These are phyloP conservation scores for Hanseniaspora thailandica DNA, from an alignment of 805 yeast species.

Conservation along the genomic window DNA sequence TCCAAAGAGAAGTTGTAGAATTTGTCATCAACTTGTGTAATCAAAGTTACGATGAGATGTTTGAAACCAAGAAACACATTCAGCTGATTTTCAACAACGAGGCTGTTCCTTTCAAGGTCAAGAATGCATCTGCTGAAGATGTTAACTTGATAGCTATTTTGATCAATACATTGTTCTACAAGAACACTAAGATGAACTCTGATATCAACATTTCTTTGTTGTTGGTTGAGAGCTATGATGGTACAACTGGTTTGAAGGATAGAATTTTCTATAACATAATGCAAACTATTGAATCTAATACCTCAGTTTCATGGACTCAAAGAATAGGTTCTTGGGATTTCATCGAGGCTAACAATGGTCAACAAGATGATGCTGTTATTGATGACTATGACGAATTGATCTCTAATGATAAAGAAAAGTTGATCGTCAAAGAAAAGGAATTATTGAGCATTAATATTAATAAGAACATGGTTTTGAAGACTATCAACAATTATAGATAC, in stretches of 20 bases:
- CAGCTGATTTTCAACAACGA: conserved; percentile 54
- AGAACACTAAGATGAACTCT: conserved; percentile 38
- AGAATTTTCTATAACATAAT: conserved; percentile 46
- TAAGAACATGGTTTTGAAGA: conserved; percentile 38
- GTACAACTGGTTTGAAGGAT: conserved; percentile 52
- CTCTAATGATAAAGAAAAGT: conserved; percentile 32
- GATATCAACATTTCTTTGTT: conserved; percentile 37
- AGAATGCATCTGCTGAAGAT: conserved; percentile 21
- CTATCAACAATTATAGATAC: conserved; percentile 32
- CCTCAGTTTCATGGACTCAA: conserved; percentile 53
- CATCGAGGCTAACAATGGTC: conserved; percentile 29
- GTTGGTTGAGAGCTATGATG: conserved; percentile 47
- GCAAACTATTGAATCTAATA: conserved; percentile 42
- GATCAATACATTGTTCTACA: conserved; percentile 38
- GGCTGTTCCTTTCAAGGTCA: conserved; percentile 27
- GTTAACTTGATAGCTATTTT: conserved; percentile 35
- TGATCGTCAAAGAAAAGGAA: conserved; percentile 37
- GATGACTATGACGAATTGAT: conserved; percentile 34
- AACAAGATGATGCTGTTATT: conserved; percentile 29
- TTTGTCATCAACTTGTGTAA: conserved; percentile 35
- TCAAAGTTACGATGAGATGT: conserved; percentile 28
- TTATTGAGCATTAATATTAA: conserved; percentile 42
- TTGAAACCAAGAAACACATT: conserved; percentile 41
- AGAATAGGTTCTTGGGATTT: conserved; percentile 58
- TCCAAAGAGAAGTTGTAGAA: conserved; percentile 32